Percentiles rank a stretch among this genome's conserved stretches.
phyloP scores from a whole-genome alignment of 1,284 basidiomycete species.

The Sphaerobolus stellatus region DNA sequence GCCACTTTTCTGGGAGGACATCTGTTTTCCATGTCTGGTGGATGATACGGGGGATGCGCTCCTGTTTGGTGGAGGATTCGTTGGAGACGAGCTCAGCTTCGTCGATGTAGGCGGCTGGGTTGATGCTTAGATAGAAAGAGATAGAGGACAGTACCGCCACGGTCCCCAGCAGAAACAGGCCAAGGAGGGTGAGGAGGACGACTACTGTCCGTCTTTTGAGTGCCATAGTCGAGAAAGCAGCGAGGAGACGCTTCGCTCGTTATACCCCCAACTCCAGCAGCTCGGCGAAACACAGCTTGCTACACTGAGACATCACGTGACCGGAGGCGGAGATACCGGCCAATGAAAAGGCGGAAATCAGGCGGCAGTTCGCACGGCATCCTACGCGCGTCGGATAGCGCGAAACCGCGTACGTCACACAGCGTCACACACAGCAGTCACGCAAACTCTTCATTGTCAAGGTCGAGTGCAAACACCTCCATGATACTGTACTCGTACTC shows the following conservation, averaged over 20 bases:
- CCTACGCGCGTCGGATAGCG: background rate
- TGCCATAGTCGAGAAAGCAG: too few species aligned
- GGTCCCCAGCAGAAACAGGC: slow-evolving; percentile 86
- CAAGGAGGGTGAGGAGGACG: slow-evolving; percentile 74
- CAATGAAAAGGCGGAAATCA: too few species aligned
- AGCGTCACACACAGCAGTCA: background rate
- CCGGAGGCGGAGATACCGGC: too few species aligned
- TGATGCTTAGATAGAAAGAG: slow-evolving; percentile 88
- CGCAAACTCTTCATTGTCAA: background rate
- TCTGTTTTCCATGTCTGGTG: slow-evolving; percentile 99
- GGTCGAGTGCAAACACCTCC: slow-evolving; percentile 1
- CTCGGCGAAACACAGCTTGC: too few species aligned
- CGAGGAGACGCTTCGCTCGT: too few species aligned
- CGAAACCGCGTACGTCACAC: background rate
- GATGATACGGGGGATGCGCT: slow-evolving; percentile 88
- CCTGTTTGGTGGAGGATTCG: slow-evolving; percentile 52
- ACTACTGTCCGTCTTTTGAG: slow-evolving; percentile 62
- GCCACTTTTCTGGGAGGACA: slow-evolving; percentile 82
- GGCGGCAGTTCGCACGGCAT: background rate
- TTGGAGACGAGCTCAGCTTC: slow-evolving; percentile 68
- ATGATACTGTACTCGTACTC: slow-evolving; percentile 9
- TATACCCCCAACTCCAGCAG: too few species aligned
- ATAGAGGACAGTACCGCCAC: slow-evolving; percentile 90
- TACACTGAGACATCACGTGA: too few species aligned
- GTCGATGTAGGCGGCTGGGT: slow-evolving; percentile 72